Evolutionary conservation across 2,329 filamentous ascomycete species (phyloP).

Genomic region (Fusarium agapanthi): DNA sequence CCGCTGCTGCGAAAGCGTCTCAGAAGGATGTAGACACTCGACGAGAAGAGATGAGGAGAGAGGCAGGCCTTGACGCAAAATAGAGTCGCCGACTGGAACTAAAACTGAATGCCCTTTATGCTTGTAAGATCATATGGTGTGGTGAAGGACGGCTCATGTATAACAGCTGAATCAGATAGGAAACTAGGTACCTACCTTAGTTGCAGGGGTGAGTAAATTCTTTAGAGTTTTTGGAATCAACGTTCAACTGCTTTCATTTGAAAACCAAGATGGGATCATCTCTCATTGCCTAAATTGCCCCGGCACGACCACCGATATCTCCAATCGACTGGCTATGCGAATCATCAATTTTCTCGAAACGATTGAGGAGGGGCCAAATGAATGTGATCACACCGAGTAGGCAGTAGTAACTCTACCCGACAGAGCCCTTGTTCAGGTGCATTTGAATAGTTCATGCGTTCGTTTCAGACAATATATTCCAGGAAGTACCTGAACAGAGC

Average conservation of each 20-base stretch:
- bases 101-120: constrained; percentile 3
- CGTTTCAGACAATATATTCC: not conserved
- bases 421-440: not conserved
- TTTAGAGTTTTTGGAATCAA: constrained; percentile 27
- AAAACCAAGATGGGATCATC: not conserved
- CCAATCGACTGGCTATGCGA: not conserved
- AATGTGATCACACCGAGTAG: not conserved
- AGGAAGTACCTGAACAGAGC: not conserved
- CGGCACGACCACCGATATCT: not conserved
- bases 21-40: constrained; percentile 54
- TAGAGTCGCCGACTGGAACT: constrained; percentile 9
- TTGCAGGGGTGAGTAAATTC: constrained; percentile 3
- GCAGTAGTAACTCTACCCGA: not conserved
- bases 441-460: not conserved
- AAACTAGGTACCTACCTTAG: not conserved
- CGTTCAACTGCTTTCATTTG: constrained; percentile 10
- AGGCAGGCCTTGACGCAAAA: constrained; percentile 55
- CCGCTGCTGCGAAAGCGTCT: constrained; percentile 48
- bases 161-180: constrained; percentile 14
- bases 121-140: constrained; percentile 38
- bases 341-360: not conserved
- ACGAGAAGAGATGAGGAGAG: constrained; percentile 59
- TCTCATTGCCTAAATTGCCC: not conserved
- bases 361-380: not conserved
- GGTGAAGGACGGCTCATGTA: constrained; percentile 28